Evolutionary conservation across 1,284 basidiomycete species (phyloP).

Genomic region (Macrocybe sp.): DNA sequence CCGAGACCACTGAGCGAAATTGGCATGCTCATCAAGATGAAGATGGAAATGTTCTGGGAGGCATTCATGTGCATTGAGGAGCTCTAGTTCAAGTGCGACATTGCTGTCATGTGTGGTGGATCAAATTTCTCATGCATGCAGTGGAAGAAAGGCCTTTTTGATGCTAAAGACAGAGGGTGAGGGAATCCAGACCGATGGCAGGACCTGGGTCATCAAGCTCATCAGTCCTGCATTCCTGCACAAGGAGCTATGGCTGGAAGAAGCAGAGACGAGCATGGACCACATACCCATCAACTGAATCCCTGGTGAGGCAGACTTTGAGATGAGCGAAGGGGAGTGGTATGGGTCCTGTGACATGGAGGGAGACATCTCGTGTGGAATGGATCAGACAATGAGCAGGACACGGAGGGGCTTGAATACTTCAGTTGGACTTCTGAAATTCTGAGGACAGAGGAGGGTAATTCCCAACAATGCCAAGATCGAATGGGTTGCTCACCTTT

Average conservation of each 20-base stretch:
- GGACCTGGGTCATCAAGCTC: constrained; percentile 39
- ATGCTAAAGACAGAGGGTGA: constrained; percentile 31
- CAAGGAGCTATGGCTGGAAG: constrained; percentile 20
- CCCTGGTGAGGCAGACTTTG: constrained; percentile 29
- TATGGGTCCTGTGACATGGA: constrained; percentile 30
- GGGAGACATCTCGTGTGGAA: constrained; percentile 33
- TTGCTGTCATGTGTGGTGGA: constrained; percentile 60
- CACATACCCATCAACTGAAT: constrained; percentile 37
- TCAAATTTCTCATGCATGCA: constrained; percentile 50
- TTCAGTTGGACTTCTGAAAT: constrained; percentile 11
- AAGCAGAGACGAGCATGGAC: constrained; percentile 29
- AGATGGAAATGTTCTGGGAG: constrained; percentile 50
- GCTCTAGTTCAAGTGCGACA: constrained; percentile 62
- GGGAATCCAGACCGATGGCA: constrained; percentile 22
- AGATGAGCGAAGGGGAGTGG: constrained; percentile 26
- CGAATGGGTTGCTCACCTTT: constrained; percentile 87
- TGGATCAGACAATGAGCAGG: constrained; percentile 29
- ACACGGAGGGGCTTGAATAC: constrained; percentile 14
- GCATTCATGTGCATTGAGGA: constrained; percentile 52
- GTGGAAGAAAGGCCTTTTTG: constrained; percentile 38
- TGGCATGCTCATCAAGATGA: constrained; percentile 40
- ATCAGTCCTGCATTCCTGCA: constrained; percentile 28
- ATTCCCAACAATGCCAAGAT: constrained; percentile 33
- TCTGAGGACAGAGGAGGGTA: constrained; percentile 9
- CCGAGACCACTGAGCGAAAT: constrained; percentile 44